Evolutionary conservation across 148 eudicot species (phyloP), one percentile per base, ranked within the genome.

Genomic region (Fagopyrum esculentum): DNA sequence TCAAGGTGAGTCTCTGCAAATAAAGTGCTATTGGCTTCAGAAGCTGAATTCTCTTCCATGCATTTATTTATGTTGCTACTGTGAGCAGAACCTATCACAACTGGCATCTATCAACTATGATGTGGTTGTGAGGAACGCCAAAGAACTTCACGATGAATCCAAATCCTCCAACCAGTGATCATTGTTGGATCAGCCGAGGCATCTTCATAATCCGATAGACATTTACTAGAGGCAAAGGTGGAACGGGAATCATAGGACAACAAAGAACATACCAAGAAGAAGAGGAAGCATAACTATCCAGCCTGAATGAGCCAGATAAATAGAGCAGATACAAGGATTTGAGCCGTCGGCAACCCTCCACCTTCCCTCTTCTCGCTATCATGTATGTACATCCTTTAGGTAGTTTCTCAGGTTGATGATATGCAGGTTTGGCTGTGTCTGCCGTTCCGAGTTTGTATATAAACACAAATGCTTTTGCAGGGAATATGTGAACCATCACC

Each of bases 101-200:
- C 81, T 96, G 77, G 99, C 99, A 78, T 95, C 96, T 12, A 95
- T 95, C 79, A 95, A 95, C 82, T 96, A 90, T 57, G 99, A 96
- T 83, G 47, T 92, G 85, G 88, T 95, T 40, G 87, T 86, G 71
- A 90, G 83, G 84, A 86, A 76, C 59, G 81, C 89, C 44, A 82
- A 85, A 82, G 98, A 88, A 71, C 76, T 77, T 66, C 83, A 81
- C 77, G 93, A 87, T 47, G 87, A 81, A 77, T 76, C 83, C 43
- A 82, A 83, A 71, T 26, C 80, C 46, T 77, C 83, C 71, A 50
- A 47, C 71, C 78, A 78, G 13, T 83, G 84, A 83, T 66, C 71
- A 15, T 35, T 5, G 46, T 66, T 12, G 10, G 44, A 13, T 29
- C 8, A n/a, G 43, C 40, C 40, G 40, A 30, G 16, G 16, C 11